Conservation (phyloP, 2,329 filamentous ascomycete genomes). For the Pseudogymnoascus pannorum region DNA sequence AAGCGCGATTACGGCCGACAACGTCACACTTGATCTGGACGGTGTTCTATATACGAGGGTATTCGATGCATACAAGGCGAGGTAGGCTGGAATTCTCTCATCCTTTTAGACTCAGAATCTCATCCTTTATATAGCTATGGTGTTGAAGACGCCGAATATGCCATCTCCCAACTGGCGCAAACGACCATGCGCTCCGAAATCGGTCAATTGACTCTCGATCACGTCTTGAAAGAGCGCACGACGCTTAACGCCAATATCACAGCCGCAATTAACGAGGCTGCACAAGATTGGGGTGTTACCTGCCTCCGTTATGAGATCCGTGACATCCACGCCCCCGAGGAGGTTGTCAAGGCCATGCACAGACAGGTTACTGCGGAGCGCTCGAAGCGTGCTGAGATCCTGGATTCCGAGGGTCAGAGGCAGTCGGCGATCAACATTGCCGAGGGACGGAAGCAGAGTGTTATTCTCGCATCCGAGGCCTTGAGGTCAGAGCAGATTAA, state of each 20-base stretch:
- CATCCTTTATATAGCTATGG: conserved; percentile 61
- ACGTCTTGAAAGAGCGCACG: conserved; percentile 94
- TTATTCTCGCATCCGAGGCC: conserved; percentile 92
- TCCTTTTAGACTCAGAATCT: not conserved
- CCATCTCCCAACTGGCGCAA: conserved; percentile 94
- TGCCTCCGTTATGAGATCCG: conserved; percentile 97
- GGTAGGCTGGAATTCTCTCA: conserved; percentile 44
- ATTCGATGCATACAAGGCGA: conserved; percentile 97
- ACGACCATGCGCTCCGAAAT: conserved; percentile 99
- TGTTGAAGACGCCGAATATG: conserved; percentile 97
- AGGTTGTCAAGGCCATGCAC: conserved; percentile 96
- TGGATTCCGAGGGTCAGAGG: conserved; percentile 93
- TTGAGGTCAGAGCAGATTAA: conserved; percentile 89
- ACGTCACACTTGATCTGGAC: conserved; percentile 93
- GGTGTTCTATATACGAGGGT: conserved; percentile 93
- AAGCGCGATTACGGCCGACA: conserved; percentile 96
- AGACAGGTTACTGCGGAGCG: conserved; percentile 95
- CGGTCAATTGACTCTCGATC: conserved; percentile 89
- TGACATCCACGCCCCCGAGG: conserved; percentile 91
- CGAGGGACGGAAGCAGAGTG: conserved; percentile 92
- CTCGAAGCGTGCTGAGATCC: conserved; percentile 93
- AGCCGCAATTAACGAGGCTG: conserved; percentile 96
- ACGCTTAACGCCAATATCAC: conserved; percentile 97
- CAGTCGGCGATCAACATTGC: conserved; percentile 99
- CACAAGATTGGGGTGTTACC: conserved; percentile 91